phyloP scores from a whole-genome alignment of 2,329 filamentous ascomycete species.

The Aspergillus tubingensis region DNA sequence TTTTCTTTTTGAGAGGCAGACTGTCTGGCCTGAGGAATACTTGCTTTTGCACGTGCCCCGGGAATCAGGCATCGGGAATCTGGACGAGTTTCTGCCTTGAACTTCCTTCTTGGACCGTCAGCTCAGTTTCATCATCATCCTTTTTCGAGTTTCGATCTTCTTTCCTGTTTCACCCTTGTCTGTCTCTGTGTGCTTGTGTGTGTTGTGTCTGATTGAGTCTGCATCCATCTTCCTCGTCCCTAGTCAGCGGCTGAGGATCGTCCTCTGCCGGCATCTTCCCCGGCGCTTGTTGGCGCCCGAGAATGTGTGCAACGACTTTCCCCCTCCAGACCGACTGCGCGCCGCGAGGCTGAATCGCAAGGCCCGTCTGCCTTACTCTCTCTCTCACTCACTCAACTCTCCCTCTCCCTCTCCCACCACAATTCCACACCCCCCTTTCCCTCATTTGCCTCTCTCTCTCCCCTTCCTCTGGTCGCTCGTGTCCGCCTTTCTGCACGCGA shows the following conservation, averaged over 20 bases:
- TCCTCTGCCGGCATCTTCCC: neutral
- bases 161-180: no score
- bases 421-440: neutral
- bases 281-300: conserved; percentile 7
- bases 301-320: conserved; percentile 15
- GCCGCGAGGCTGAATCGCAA: conserved; percentile 28
- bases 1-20: no score
- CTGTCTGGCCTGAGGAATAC: no score
- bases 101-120: no score
- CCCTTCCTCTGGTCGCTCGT: neutral
- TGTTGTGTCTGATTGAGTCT: neutral
- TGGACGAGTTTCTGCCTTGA: no score
- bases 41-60: no score
- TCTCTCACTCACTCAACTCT: neutral
- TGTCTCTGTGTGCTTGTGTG: no score
- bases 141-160: neutral
- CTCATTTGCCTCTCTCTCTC: neutral
- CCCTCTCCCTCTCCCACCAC: neutral
- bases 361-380: neutral
- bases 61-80: no score
- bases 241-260: neutral
- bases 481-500: conserved; percentile 12
- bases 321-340: conserved; percentile 10
- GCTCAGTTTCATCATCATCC: neutral
- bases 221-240: neutral